Evolutionary conservation across 139 green algal species (phyloP).

Genomic region (Parachlorella kessleri): DNA sequence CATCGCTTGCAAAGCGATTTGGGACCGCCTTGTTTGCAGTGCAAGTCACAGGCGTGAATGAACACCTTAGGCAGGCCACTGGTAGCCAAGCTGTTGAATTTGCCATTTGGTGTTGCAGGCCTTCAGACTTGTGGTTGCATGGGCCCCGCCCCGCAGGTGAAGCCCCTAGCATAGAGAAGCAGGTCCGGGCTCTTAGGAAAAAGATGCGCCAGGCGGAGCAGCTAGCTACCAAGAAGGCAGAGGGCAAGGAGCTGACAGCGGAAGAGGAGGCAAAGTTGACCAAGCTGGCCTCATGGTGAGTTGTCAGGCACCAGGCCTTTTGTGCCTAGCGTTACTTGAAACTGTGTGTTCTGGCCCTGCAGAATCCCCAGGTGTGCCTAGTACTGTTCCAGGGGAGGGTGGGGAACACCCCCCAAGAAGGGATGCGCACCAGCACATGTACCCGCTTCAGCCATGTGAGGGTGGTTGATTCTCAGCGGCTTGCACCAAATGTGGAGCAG

Average conservation of each 20-base stretch:
- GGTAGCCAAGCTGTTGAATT: too few species aligned
- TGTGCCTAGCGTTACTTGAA: too few species aligned
- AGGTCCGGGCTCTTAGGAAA: slow-evolving; percentile 65
- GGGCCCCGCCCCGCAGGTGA: slow-evolving; percentile 9
- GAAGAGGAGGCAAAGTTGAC: slow-evolving; percentile 58
- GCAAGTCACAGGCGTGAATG: neutral
- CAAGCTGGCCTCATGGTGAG: slow-evolving; percentile 37
- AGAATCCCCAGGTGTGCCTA: too few species aligned
- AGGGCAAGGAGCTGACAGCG: slow-evolving; percentile 38
- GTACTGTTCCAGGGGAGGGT: too few species aligned
- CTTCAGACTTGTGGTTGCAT: neutral
- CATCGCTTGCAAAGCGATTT: neutral
- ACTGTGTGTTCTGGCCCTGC: too few species aligned
- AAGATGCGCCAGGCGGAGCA: slow-evolving; percentile 60
- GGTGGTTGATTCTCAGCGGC: too few species aligned
- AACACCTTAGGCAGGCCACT: neutral
- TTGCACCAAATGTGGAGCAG: too few species aligned
- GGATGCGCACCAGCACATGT: too few species aligned
- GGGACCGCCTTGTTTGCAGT: neutral
- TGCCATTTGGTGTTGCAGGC: neutral
- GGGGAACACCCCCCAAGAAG: too few species aligned
- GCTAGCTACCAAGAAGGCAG: slow-evolving; percentile 32
- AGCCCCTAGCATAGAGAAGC: slow-evolving; percentile 59
- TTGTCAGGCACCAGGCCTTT: too few species aligned
- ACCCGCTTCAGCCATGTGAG: too few species aligned